Evolutionary conservation across 2,329 filamentous ascomycete species (phyloP), one percentile per base, ranked within the genome.

Genomic region (Elsinoe perseae): DNA sequence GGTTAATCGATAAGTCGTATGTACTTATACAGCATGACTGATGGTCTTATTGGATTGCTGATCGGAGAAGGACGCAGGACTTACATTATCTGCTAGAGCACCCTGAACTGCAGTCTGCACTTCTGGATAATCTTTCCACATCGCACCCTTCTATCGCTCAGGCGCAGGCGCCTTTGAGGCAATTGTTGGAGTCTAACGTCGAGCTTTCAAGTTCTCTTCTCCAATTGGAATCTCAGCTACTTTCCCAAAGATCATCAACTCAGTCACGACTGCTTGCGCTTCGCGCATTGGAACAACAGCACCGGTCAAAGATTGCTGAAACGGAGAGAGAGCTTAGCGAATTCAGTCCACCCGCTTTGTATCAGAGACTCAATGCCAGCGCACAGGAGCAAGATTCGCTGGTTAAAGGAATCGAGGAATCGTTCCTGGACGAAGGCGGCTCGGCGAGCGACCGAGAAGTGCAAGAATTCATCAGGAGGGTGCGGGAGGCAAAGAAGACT

Each of bases 271-370:
- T 97, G 0, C 79, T 97, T 1, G 80, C 88, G 9, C 82, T 93
- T 20, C 87, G 92, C 64, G 87, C 88, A 1, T 80, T 96, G 14
- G 93, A 97, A 73, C 82, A 91, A n/a, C 86, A 92, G 66, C 97
- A 93, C 88, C 83, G 85, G 56, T 82, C 87, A 63, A 95, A 93
- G 70, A 89, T 97, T 70, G 78, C 82, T 1, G 89, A 93, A 64
- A 93, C 95, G 80, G 93, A 97, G 69, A 78, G 82, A 53, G 89
- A 88, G 5, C 75, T 97, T 59, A 82, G 83, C 32, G 87, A 88
- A 1, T 97, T 95, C 73, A 87, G 88, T 23, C 90, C 92, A 0
- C 86, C 89, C 42, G 86, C 87, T 42, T 75, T 97, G 64, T 96
- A 97, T 68, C 87, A 91, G 70, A 80, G 87, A 53, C 76, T 97